Evolutionary conservation across 148 eudicot genomes (phyloP).

Genomic region (Spergularia marina): DNA sequence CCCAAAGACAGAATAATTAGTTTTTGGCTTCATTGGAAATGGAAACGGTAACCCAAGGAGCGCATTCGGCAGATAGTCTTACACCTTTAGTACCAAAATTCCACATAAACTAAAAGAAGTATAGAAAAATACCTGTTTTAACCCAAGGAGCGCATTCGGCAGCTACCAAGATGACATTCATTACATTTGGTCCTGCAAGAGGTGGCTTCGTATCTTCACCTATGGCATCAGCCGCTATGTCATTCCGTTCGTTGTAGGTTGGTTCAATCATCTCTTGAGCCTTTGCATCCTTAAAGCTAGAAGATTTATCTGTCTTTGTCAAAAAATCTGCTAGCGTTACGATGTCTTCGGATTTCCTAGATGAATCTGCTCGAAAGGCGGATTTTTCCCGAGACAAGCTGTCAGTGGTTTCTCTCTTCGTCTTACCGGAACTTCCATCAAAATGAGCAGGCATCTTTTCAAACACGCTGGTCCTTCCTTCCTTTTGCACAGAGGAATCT

Average conservation of each 20-base stretch:
- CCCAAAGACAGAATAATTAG: too few relatives aligned
- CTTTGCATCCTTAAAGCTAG: slow-evolving; percentile 31
- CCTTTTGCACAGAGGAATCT: slow-evolving; percentile 27
- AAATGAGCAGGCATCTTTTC: slow-evolving; percentile 33
- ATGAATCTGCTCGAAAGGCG: slow-evolving; percentile 8
- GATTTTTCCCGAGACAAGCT: slow-evolving; percentile 22
- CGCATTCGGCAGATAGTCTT: background rate
- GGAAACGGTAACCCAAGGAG: too few relatives aligned
- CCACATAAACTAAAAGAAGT: too few relatives aligned
- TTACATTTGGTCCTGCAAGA: slow-evolving; percentile 80
- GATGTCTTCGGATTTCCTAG: slow-evolving; percentile 18
- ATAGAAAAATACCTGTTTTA: slow-evolving; percentile 59
- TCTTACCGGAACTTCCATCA: slow-evolving; percentile 20
- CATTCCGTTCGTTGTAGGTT: slow-evolving; percentile 28
- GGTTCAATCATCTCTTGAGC: slow-evolving; percentile 32
- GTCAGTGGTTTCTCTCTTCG: slow-evolving; percentile 20
- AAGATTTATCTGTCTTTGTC: slow-evolving; percentile 28
- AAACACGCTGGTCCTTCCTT: slow-evolving; percentile 18
- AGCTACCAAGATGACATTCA: slow-evolving; percentile 91
- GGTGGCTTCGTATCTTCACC: slow-evolving; percentile 69
- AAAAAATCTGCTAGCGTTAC: slow-evolving; percentile 36
- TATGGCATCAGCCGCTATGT: slow-evolving; percentile 30
- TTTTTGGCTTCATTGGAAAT: too few relatives aligned
- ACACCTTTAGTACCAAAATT: background rate
- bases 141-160: slow-evolving; percentile 94